Conservation (phyloP, 345 rosid species). For the Lepidium didymum region DNA sequence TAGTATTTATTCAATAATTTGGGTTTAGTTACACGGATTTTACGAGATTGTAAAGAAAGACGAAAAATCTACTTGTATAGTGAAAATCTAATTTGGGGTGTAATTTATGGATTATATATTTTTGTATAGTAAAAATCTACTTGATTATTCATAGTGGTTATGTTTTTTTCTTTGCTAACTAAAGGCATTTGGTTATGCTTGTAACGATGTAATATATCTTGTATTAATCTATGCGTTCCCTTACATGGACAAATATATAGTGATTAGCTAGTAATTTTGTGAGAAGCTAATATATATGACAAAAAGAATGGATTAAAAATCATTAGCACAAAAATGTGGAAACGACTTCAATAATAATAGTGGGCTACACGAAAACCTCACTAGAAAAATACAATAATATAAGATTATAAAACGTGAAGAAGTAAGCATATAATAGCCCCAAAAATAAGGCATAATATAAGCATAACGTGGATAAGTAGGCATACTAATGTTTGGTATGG, state of each 20-base stretch:
- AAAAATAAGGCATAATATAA: conserved; percentile 5
- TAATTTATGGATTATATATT: no score
- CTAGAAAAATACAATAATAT: background rate
- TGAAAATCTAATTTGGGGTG: no score
- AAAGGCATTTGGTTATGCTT: background rate
- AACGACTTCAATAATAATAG: conserved; percentile 10
- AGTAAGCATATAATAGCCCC: conserved; percentile 14
- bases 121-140: no score
- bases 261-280: background rate
- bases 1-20: background rate
- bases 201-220: background rate
- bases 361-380: conserved; percentile 23
- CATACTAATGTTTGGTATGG: conserved; percentile 24
- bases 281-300: background rate
- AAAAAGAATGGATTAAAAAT: background rate
- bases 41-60: background rate
- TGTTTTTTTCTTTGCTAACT: no score
- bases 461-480: conserved; percentile 23
- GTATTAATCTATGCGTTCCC: background rate
- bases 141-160: no score
- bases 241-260: background rate
- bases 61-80: no score
- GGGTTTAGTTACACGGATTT: conserved; percentile 1
- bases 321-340: conserved; percentile 13
- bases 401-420: conserved; percentile 24